Conservation (phyloP, 2,329 filamentous ascomycete species). For the Neonectria magnoliae region DNA sequence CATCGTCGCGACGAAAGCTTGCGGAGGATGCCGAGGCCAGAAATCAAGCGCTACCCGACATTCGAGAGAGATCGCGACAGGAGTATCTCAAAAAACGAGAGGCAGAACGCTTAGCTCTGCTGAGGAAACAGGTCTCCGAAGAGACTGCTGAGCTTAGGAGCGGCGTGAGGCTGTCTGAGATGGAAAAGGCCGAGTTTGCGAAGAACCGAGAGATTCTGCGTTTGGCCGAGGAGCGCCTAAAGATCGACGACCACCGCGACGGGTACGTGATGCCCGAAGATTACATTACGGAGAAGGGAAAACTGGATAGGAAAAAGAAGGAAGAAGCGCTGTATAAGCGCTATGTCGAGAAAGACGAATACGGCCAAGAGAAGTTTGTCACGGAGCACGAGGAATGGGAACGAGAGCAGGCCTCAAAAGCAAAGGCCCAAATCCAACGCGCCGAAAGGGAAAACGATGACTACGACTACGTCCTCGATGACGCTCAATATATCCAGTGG, state of each 20-base stretch:
- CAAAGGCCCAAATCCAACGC: constrained; percentile 83
- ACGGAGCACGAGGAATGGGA: constrained; percentile 98
- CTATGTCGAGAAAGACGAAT: constrained; percentile 87
- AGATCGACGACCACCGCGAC: constrained; percentile 91
- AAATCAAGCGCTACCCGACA: constrained; percentile 78
- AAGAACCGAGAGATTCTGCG: constrained; percentile 85
- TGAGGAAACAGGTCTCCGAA: constrained; percentile 89
- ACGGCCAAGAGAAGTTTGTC: constrained; percentile 87
- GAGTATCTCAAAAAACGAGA: constrained; percentile 95
- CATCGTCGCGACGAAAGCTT: constrained; percentile 63
- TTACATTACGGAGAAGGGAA: constrained; percentile 93
- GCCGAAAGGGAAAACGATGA: constrained; percentile 81
- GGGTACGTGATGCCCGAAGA: constrained; percentile 95
- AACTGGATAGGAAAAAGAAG: constrained; percentile 87
- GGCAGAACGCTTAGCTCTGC: constrained; percentile 82
- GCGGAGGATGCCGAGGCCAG: constrained; percentile 70
- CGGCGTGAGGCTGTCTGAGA: constrained; percentile 77
- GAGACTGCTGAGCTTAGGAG: constrained; percentile 84
- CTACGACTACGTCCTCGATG: constrained; percentile 94
- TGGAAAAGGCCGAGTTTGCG: constrained; percentile 87
- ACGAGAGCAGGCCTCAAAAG: constrained; percentile 85
- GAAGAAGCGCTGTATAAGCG: constrained; percentile 90
- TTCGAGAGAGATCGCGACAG: constrained; percentile 86
- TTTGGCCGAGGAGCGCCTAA: constrained; percentile 83
- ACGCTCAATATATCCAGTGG: constrained; percentile 88